Evolutionary conservation across 2,329 filamentous ascomycete genomes (phyloP).

Genomic region (Penicillium sp.): DNA sequence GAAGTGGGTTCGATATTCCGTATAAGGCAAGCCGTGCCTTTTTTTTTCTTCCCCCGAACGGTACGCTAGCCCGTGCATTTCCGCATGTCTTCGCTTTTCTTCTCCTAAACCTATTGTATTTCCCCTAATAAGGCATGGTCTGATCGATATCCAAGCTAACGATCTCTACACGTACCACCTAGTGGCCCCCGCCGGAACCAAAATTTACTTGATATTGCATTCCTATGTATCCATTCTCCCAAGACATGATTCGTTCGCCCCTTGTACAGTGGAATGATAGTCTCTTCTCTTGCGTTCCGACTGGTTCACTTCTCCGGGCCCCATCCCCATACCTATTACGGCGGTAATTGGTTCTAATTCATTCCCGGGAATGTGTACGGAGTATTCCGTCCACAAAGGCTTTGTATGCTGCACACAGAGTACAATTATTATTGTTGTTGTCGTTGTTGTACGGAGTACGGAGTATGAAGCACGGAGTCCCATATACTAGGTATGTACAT

Average conservation of each 20-base stretch:
- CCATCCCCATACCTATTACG: not conserved
- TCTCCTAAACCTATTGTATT: not conserved
- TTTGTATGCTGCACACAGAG: not conserved
- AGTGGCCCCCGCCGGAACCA: not conserved
- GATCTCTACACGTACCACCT: conserved; percentile 11
- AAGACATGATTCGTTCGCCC: not conserved
- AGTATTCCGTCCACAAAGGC: not conserved
- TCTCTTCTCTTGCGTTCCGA: conserved; percentile 2
- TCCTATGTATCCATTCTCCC: not conserved
- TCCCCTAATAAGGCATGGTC: conserved; percentile 8
- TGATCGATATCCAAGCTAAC: conserved; percentile 14
- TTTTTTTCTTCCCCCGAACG: not conserved
- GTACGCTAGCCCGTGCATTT: conserved; percentile 11
- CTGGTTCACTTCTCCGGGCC: not conserved
- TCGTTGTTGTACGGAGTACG: not conserved
- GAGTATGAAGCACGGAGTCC: not conserved
- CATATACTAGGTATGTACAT: not conserved
- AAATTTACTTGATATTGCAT: not conserved
- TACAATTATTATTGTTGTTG: not conserved
- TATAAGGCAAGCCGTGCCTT: not conserved
- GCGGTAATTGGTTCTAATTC: not conserved
- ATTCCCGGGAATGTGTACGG: not conserved
- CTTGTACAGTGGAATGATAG: not conserved
- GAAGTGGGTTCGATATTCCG: not conserved
- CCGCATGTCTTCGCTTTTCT: not conserved